phyloP scores from a whole-genome alignment of 805 yeast genomes.

The Ogataea naganishii region DNA sequence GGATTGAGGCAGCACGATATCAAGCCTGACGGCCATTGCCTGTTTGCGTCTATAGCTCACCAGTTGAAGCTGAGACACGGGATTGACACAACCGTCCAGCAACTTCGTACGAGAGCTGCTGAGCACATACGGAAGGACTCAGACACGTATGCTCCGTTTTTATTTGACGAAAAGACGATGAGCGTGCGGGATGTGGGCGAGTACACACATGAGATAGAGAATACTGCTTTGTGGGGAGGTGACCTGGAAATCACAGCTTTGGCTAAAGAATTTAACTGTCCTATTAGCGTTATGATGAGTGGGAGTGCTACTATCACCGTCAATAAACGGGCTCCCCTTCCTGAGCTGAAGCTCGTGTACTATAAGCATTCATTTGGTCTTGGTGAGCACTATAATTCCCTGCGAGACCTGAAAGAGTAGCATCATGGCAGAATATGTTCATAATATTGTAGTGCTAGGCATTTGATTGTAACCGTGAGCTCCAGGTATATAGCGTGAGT shows the following conservation, averaged over 20 bases:
- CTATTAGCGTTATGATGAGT: slow-evolving; percentile 69
- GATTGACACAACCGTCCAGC: slow-evolving; percentile 30
- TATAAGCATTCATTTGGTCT: slow-evolving; percentile 81
- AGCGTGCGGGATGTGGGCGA: slow-evolving; percentile 53
- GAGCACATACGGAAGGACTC: slow-evolving; percentile 53
- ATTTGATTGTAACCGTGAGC: neutral
- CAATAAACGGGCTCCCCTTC: slow-evolving; percentile 47
- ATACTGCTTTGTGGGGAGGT: slow-evolving; percentile 94
- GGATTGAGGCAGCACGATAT: slow-evolving; percentile 58
- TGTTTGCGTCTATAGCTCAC: slow-evolving; percentile 79
- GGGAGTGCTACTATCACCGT: slow-evolving; percentile 61
- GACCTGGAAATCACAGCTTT: slow-evolving; percentile 86
- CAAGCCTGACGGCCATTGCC: slow-evolving; percentile 89
- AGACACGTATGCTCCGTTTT: slow-evolving; percentile 70
- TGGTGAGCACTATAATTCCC: slow-evolving; percentile 92
- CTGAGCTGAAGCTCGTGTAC: slow-evolving; percentile 63
- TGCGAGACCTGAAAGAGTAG: slow-evolving; percentile 21
- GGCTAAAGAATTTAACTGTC: slow-evolving; percentile 59
- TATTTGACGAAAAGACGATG: slow-evolving; percentile 73
- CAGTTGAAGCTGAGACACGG: slow-evolving; percentile 55
- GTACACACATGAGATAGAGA: slow-evolving; percentile 59
- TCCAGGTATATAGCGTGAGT: too few species aligned
- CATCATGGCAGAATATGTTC: neutral
- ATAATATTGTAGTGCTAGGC: neutral
- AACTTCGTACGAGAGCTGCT: slow-evolving; percentile 59